These are phyloP conservation scores for Tolypocladium album DNA, from an alignment of 2,329 filamentous ascomycete species.

Conservation along the genomic window DNA sequence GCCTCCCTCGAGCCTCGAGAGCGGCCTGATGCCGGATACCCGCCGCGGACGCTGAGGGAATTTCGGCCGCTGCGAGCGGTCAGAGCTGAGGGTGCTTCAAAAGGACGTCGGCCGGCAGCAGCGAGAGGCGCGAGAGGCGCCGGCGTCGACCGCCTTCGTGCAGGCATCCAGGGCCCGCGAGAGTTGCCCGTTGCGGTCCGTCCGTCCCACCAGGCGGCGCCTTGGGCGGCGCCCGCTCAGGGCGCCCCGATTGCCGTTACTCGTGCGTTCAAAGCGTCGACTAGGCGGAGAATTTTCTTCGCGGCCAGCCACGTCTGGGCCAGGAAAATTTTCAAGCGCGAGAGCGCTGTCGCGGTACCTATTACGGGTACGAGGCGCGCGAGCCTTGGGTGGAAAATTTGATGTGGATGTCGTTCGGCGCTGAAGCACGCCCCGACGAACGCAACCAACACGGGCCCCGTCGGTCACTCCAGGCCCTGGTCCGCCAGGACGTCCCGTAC, in stretches of 20 bases:
- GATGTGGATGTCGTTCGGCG: neutral
- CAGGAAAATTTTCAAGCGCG: neutral
- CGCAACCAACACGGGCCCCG: neutral
- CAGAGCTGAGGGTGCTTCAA: neutral
- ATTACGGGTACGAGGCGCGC: neutral
- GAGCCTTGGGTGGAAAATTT: neutral
- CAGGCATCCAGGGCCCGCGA: no score
- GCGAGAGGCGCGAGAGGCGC: no score
- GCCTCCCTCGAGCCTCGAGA: neutral
- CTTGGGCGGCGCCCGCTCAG: neutral
- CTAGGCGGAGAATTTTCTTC: neutral
- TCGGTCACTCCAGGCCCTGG: neutral
- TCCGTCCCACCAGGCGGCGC: neutral
- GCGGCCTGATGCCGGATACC: neutral
- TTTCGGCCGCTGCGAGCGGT: neutral
- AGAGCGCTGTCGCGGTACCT: neutral
- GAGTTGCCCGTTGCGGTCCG: neutral
- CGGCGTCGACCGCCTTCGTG: no score
- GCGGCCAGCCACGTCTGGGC: neutral
- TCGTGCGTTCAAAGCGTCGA: neutral
- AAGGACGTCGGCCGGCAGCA: no score
- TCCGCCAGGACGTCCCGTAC: neutral
- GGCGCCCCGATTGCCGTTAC: neutral
- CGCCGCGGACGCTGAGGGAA: neutral
- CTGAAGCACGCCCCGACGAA: neutral